Evolutionary conservation across 139 green algal species (phyloP), one percentile per base, ranked within the genome.

Genomic region (Astrephomene gubernaculifera): DNA sequence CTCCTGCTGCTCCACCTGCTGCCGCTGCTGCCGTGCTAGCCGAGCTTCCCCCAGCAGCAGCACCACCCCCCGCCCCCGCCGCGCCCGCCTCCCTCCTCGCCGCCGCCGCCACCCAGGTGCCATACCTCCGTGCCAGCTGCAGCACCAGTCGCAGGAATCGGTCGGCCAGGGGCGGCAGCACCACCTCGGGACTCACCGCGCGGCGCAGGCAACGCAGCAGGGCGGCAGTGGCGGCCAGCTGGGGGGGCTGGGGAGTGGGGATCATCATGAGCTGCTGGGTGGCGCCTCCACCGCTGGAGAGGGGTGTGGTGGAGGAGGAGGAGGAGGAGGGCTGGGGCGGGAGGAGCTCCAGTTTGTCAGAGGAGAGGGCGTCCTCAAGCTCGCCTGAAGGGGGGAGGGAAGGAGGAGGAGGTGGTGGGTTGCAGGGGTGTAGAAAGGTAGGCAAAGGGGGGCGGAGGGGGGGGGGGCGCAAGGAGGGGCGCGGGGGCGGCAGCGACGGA

Each of bases 91-190:
- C 67, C 5, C 83, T 44, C 10, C 90, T 79, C 36, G 78, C 82
- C n/a, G 87, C 82, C 0, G 65, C 82, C 2, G 17, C 22, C 14
- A 96, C 45, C 95, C 95, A 98, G 4, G 84, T 71, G 33, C 72
- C 68, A 87, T 96, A 98, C 1, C 97, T 91, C 25, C 91, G 81
- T 39, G 96, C 53, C 64, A 98, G 87, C 90, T 98, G 95, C 71
- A 97, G 89, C 14, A 88, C 89, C 21, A 99, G 91, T 12, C 90
- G 81, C 39, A 96, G 31, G 75, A 98, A 98, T 33, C 92, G 94
- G 88, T 98, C 96, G 2, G 93, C 91, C 12, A 98, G 89, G 1
- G 88, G 90, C 17, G 85, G 84, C 60, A 99, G 85, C 74, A 94
- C 98, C 2, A 96, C 91, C 6, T 93, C 87, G 17, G 91, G 75